phyloP scores from a whole-genome alignment of 257 asterid species.

The Solanum habrochaites region DNA sequence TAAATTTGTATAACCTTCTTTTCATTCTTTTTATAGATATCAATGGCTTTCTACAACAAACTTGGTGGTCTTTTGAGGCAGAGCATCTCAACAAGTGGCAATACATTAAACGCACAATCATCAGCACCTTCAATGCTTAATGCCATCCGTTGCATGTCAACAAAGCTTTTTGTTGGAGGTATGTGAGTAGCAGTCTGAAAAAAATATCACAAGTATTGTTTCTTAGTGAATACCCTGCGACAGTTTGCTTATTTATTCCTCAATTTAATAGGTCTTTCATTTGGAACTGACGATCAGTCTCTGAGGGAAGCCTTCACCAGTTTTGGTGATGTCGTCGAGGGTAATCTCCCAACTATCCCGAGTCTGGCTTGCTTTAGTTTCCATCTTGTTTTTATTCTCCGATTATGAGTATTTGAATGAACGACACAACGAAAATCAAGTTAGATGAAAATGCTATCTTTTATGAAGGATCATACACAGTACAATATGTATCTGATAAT shows the following conservation, averaged over 20 bases:
- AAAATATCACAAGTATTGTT: not conserved
- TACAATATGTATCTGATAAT: not conserved
- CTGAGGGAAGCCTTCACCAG: conserved; percentile 57
- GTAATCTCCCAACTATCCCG: conserved; percentile 2
- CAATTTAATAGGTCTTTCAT: conserved; percentile 50
- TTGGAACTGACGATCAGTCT: conserved; percentile 43
- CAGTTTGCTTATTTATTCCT: not conserved
- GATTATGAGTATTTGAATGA: not conserved
- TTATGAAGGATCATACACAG: not conserved
- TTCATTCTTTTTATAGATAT: conserved; percentile 5
- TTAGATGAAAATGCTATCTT: not conserved
- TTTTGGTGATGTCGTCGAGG: conserved; percentile 53
- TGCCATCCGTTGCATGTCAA: conserved; percentile 67
- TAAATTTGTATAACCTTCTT: not conserved
- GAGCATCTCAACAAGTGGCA: conserved; percentile 18
- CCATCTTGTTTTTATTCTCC: not conserved
- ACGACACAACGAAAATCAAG: not conserved
- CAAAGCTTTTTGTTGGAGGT: conserved; percentile 74
- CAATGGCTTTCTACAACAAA: conserved; percentile 64
- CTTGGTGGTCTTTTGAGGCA: conserved; percentile 47
- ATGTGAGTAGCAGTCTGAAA: not conserved
- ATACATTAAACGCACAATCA: conserved; percentile 17
- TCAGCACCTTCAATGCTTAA: conserved; percentile 33
- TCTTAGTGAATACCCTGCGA: not conserved
- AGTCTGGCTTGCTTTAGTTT: not conserved